Evolutionary conservation across 2,329 filamentous ascomycete genomes (phyloP).

Genomic region (Penicillium thymicola): DNA sequence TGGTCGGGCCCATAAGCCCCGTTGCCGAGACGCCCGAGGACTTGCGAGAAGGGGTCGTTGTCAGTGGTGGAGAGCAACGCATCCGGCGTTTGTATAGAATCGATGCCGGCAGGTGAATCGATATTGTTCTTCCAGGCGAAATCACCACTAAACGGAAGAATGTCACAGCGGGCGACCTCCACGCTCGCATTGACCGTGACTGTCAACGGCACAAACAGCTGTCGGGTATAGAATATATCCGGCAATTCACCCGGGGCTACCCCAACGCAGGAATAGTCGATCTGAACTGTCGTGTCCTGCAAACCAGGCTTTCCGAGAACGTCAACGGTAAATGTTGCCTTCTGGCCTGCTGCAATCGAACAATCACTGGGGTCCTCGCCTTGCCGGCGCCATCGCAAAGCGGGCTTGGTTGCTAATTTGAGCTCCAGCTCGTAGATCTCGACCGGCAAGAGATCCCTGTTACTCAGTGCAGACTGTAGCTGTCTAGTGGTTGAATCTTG

Average conservation of each 20-base stretch:
- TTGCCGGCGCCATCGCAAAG: slow-evolving; percentile 56
- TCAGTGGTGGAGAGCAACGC: slow-evolving; percentile 24
- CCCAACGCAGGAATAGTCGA: slow-evolving; percentile 83
- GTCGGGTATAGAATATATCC: slow-evolving; percentile 77
- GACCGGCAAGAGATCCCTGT: slow-evolving; percentile 71
- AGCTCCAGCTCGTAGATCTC: slow-evolving; percentile 86
- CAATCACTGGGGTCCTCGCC: slow-evolving; percentile 47
- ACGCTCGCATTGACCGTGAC: slow-evolving; percentile 91
- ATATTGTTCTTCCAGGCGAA: slow-evolving; percentile 60
- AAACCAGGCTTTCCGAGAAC: slow-evolving; percentile 83
- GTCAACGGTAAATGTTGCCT: slow-evolving; percentile 74
- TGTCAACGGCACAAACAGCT: slow-evolving; percentile 74
- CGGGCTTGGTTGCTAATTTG: slow-evolving; percentile 70
- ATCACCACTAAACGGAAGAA: slow-evolving; percentile 67
- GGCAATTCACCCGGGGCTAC: slow-evolving; percentile 63
- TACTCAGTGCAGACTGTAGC: slow-evolving; percentile 69
- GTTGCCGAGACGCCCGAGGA: slow-evolving; percentile 43
- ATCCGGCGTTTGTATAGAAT: slow-evolving; percentile 7
- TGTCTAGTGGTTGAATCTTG: slow-evolving; percentile 80
- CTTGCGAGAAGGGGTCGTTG: slow-evolving; percentile 44
- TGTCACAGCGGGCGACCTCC: slow-evolving; percentile 75
- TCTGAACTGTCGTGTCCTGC: slow-evolving; percentile 72
- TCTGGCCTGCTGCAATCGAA: slow-evolving; percentile 65
- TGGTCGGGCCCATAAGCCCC: slow-evolving; percentile 56
- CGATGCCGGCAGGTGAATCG: slow-evolving; percentile 4